Percentiles rank a stretch among this genome's conserved stretches.
phyloP scores from a whole-genome alignment of 768 basidiomycete genomes.

The Kondoa malvinella region DNA sequence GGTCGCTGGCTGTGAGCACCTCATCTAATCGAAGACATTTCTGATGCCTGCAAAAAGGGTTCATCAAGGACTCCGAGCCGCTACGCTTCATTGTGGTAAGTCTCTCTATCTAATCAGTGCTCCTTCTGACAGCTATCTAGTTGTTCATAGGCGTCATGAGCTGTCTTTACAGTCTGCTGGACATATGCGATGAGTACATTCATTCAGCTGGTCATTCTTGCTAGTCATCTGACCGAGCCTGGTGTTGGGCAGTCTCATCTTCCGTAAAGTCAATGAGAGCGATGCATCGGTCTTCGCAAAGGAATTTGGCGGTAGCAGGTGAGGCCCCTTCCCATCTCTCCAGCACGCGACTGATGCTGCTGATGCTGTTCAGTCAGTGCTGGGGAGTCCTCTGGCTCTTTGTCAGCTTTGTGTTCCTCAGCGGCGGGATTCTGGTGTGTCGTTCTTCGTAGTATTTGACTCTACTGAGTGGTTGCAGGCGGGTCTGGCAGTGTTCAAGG shows the following conservation, averaged over 20 bases:
- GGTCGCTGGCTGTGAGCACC: constrained; percentile 43
- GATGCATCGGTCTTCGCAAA: constrained; percentile 72
- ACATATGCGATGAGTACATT: constrained; percentile 50
- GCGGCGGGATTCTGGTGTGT: constrained; percentile 56
- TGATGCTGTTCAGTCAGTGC: too few relatives aligned
- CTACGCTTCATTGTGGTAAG: constrained; percentile 51
- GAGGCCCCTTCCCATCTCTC: too few relatives aligned
- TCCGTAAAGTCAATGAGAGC: constrained; percentile 48
- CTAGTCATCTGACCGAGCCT: background rate
- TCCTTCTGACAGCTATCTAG: background rate
- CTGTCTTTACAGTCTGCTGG: constrained; percentile 42
- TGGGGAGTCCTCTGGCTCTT: constrained; percentile 57
- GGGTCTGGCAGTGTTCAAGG: constrained; percentile 24
- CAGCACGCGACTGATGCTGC: too few relatives aligned
- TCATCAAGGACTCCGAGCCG: constrained; percentile 54
- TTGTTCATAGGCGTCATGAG: constrained; percentile 12
- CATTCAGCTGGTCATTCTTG: background rate
- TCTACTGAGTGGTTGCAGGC: constrained; percentile 39
- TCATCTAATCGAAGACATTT: background rate
- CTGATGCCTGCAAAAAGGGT: constrained; percentile 35
- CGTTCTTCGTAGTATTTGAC: constrained; percentile 37
- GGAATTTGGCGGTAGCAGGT: constrained; percentile 31
- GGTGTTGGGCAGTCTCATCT: constrained; percentile 37
- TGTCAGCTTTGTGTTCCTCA: constrained; percentile 56
- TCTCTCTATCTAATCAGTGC: background rate